Percentiles rank a stretch among this genome's conserved stretches.
Conservation (phyloP, 2,329 filamentous ascomycete genomes). For the Exophiala aquamarina region DNA sequence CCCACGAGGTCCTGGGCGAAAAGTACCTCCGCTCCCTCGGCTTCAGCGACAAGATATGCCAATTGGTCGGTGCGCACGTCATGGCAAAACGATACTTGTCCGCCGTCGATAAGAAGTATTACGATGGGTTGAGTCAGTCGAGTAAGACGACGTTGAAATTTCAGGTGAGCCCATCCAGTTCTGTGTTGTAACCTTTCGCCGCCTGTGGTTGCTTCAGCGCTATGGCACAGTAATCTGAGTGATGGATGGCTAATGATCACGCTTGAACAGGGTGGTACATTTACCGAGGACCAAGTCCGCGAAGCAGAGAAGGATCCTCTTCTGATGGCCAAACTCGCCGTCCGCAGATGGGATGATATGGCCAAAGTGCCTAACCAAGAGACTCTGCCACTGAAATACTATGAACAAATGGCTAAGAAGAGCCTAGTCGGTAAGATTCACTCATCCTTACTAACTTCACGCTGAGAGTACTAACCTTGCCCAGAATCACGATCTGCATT, state of each 20-base stretch:
- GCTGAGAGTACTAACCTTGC: too few species aligned
- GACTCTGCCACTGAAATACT: slow-evolving; percentile 28
- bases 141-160: slow-evolving; percentile 32
- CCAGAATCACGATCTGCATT: slow-evolving; percentile 25
- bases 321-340: slow-evolving; percentile 30
- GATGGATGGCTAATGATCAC: background rate
- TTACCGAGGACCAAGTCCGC: slow-evolving; percentile 24
- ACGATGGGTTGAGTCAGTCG: slow-evolving; percentile 31
- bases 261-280: slow-evolving; percentile 28
- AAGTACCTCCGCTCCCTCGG: slow-evolving; percentile 31
- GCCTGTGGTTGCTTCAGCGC: too few species aligned
- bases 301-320: slow-evolving; percentile 31
- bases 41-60: slow-evolving; percentile 33
- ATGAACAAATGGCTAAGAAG: slow-evolving; percentile 27
- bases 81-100: slow-evolving; percentile 34
- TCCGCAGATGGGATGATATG: slow-evolving; percentile 32
- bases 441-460: background rate
- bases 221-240: slow-evolving; percentile 5
- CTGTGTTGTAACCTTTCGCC: too few species aligned
- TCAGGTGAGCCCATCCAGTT: too few species aligned
- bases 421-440: slow-evolving; percentile 20
- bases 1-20: slow-evolving; percentile 34
- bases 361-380: slow-evolving; percentile 28
- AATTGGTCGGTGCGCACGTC: slow-evolving; percentile 33
- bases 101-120: slow-evolving; percentile 30